Percentiles rank a stretch among this genome's conserved stretches.
phyloP scores from a whole-genome alignment of 768 basidiomycete genomes.

The Russula compacta region DNA sequence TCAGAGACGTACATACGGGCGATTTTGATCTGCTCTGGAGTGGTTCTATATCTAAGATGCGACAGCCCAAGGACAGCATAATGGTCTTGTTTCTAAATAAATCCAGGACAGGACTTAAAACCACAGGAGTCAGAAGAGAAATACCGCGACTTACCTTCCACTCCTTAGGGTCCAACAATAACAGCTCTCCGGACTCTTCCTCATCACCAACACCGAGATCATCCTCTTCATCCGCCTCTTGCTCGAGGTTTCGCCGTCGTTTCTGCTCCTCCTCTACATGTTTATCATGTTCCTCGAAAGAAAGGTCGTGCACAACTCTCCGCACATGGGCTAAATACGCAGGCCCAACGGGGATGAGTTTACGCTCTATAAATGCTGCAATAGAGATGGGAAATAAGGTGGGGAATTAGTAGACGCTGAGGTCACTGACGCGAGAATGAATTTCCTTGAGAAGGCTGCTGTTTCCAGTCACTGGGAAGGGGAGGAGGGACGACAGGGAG shows the following conservation, averaged over 20 bases:
- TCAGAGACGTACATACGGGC: slow-evolving; percentile 71
- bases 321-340: slow-evolving; percentile 81
- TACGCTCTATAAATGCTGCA: slow-evolving; percentile 36
- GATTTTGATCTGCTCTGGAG: slow-evolving; percentile 87
- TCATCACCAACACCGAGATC: slow-evolving; percentile 93
- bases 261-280: slow-evolving; percentile 45
- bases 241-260: slow-evolving; percentile 42
- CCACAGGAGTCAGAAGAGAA: neutral
- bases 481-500: slow-evolving; percentile 36
- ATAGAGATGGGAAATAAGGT: neutral
- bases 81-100: slow-evolving; percentile 89
- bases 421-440: slow-evolving; percentile 27
- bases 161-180: slow-evolving; percentile 87
- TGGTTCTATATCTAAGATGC: slow-evolving; percentile 78
- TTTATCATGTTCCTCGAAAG: slow-evolving; percentile 79
- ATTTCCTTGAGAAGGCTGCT: slow-evolving; percentile 31
- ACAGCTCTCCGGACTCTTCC: slow-evolving; percentile 59
- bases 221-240: slow-evolving; percentile 49
- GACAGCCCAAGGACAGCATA: slow-evolving; percentile 95
- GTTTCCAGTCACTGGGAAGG: slow-evolving; percentile 37
- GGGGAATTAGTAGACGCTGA: slow-evolving; percentile 4
- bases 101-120: neutral
- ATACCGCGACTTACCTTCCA: slow-evolving; percentile 69
- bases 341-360: slow-evolving; percentile 75
- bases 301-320: slow-evolving; percentile 60